These are phyloP conservation scores for Aspergillus texensis DNA, from an alignment of 2,329 filamentous ascomycete species.

Conservation along the genomic window DNA sequence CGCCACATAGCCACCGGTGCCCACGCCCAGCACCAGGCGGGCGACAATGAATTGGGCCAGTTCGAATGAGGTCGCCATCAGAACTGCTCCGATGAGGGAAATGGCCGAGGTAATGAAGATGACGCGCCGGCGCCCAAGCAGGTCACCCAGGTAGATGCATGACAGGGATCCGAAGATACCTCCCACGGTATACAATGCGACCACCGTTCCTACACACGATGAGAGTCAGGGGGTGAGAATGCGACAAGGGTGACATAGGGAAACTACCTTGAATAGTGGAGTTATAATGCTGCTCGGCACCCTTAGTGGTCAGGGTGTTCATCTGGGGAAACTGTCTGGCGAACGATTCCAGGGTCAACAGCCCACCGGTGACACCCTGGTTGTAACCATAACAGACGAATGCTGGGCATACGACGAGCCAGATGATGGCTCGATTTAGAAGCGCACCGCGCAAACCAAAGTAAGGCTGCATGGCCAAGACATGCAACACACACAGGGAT, in stretches of 20 bases:
- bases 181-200: slow-evolving; percentile 50
- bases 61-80: slow-evolving; percentile 49
- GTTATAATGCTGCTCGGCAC: slow-evolving; percentile 38
- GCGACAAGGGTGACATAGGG: not conserved
- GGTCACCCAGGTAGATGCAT: slow-evolving; percentile 50
- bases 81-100: slow-evolving; percentile 48
- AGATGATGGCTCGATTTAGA: slow-evolving; percentile 26
- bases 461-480: slow-evolving; percentile 19
- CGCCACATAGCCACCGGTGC: slow-evolving; percentile 47
- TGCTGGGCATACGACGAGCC: slow-evolving; percentile 30
- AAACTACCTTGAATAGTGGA: slow-evolving; percentile 47
- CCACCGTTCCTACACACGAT: slow-evolving; percentile 34
- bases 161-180: slow-evolving; percentile 50
- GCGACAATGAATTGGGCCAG: slow-evolving; percentile 51
- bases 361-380: slow-evolving; percentile 52
- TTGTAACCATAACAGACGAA: slow-evolving; percentile 56
- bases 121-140: slow-evolving; percentile 46
- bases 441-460: slow-evolving; percentile 27
- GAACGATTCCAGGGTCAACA: slow-evolving; percentile 67
- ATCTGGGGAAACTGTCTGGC: slow-evolving; percentile 54
- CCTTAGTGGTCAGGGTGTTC: slow-evolving; percentile 49
- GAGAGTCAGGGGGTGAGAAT: not conserved
- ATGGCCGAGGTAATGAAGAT: slow-evolving; percentile 44
- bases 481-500: slow-evolving; percentile 1
- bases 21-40: slow-evolving; percentile 46